Evolutionary conservation across 352 stramenopile species (phyloP).

Genomic region (Aphanomyces astaci): DNA sequence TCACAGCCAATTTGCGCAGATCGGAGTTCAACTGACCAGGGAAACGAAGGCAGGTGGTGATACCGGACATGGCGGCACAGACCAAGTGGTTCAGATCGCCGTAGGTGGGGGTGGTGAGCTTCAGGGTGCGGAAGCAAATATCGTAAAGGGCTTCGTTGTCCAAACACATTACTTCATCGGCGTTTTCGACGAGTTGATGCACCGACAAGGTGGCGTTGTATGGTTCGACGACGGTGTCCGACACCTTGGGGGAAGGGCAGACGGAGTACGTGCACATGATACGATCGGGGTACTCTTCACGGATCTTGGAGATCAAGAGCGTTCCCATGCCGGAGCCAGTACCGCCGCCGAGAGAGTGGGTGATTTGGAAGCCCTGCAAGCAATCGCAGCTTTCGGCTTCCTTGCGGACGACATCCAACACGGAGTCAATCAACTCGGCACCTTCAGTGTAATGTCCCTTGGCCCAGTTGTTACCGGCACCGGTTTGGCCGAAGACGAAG

Average conservation of each 20-base stretch:
- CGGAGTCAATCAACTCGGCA: constrained; percentile 96
- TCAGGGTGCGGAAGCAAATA: constrained; percentile 99
- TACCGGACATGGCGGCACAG: constrained; percentile 97
- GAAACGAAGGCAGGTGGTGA: constrained; percentile 98
- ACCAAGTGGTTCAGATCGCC: constrained; percentile 99
- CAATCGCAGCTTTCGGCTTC: constrained; percentile 97
- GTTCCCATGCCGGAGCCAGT: constrained; percentile 98
- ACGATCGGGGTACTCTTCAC: constrained; percentile 98
- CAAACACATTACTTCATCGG: constrained; percentile 98
- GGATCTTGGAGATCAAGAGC: constrained; percentile 97
- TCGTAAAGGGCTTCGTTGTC: constrained; percentile 99
- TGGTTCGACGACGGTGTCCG: constrained; percentile 98
- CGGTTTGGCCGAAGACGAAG: constrained; percentile 98
- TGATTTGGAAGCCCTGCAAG: constrained; percentile 99
- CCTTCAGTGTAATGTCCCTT: constrained; percentile 99
- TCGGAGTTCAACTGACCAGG: constrained; percentile 98
- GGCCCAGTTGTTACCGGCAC: constrained; percentile 99
- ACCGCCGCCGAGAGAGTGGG: constrained; percentile 98
- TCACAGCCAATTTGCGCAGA: constrained; percentile 97
- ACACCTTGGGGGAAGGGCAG: constrained; percentile 96
- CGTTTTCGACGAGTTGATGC: constrained; percentile 99
- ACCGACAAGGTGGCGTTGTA: constrained; percentile 99
- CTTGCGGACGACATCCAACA: constrained; percentile 98
- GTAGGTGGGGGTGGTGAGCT: constrained; percentile 98
- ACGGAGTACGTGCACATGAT: constrained; percentile 99